A percentile compares a stretch with the other conserved stretches of the same genome.
phyloP scores from a whole-genome alignment of 202 grass and related monocot genomes.

The Miscanthus sacchariflorus region DNA sequence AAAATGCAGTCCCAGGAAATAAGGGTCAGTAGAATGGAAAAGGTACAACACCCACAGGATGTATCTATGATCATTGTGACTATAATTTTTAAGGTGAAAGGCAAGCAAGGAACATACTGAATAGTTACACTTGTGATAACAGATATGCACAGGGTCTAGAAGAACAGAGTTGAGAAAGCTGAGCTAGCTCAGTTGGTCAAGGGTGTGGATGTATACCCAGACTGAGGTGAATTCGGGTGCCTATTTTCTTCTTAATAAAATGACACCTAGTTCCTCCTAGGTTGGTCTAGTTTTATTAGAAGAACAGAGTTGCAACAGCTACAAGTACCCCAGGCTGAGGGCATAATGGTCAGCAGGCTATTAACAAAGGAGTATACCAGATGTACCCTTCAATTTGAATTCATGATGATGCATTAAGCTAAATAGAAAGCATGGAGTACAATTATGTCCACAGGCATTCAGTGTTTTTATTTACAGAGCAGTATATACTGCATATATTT shows the following conservation, averaged over 20 bases:
- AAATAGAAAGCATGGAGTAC: neutral
- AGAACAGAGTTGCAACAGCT: neutral
- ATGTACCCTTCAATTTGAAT: constrained; percentile 10
- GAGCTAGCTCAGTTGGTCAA: neutral
- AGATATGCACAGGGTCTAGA: neutral
- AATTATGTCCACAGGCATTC: constrained; percentile 7
- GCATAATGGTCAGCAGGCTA: neutral
- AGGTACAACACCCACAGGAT: neutral
- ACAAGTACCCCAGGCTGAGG: neutral
- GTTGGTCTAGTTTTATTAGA: neutral
- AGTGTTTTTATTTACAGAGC: neutral
- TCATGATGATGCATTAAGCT: constrained; percentile 2
- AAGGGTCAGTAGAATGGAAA: neutral
- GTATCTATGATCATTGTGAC: constrained; percentile 20
- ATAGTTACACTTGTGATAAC: neutral
- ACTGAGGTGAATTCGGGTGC: neutral
- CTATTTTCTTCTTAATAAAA: neutral
- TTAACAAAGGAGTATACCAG: neutral
- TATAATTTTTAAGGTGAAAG: neutral
- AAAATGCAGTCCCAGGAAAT: constrained; percentile 27
- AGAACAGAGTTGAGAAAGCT: neutral
- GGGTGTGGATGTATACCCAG: neutral
- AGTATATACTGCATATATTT: neutral
- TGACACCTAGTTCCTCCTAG: neutral
- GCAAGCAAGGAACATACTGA: neutral